Base-by-base conservation (phyloP, 352 stramenopile species). In the Saprolegnia parasitica region DNA sequence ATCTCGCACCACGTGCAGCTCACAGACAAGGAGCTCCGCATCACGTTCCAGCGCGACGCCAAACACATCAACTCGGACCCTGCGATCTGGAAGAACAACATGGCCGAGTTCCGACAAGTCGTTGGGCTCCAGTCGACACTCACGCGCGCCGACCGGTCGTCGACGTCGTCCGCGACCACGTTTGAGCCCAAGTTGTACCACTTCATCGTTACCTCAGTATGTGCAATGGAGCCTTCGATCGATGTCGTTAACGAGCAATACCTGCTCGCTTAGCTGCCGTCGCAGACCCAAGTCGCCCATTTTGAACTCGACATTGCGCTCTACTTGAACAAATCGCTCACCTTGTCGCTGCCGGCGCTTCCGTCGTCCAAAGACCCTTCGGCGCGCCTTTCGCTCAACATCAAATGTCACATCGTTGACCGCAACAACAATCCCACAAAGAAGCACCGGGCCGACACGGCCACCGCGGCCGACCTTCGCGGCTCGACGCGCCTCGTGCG, bases 11-110 rank as follows among this genome's bases (percentile, higher is more conserved):
- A 61, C 13, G 63, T 70, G 11, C 42, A 52, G 37, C 46, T 70
- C 20, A 70, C 63, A 23, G 63, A 70, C 63, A 70, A 70, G 37
- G 42, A 70, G 61, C 23, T 70, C n/a, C 63, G 63, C 20, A 60
- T 70, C 37, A 45, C 55, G n/a, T 52, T 70, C 39, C 63, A 70
- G 39, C 63, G 63, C 18, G 63, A 70, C 37, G 39, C 54, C 32
- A 70, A 70, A 21, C 54, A 45, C 16, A 70, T 70, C 52, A 52
- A 70, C 54, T 70, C 63, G 54, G 63, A 70, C 35, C n/a, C 63
- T 18, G 54, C 63, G n/a, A 61, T 24, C 4, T 70, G 63, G 63
- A 15, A 46, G 0, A 54, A 70, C 54, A 23, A 63, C 23, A 13
- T 23, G 35, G 63, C 63, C 20, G 63, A 62, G 11, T 70, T 70